Evolutionary conservation across 345 rosid genomes (phyloP).

Genomic region (Eucalyptus leucophloia): DNA sequence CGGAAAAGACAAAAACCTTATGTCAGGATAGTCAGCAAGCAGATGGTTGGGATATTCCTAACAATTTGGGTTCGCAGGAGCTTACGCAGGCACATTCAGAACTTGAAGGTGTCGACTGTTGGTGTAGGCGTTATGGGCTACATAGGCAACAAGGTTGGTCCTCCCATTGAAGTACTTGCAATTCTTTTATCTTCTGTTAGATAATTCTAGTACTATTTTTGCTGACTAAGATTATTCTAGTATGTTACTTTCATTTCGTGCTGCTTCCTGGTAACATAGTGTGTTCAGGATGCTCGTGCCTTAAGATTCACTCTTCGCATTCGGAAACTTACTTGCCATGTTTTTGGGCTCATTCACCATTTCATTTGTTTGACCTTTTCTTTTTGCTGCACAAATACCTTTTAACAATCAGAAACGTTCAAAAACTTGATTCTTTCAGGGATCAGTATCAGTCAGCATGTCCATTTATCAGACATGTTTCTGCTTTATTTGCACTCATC

Average conservation of each 20-base stretch:
- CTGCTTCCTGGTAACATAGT: background rate
- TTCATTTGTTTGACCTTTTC: background rate
- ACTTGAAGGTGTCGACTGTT: slow-evolving; percentile 74
- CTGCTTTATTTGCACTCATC: slow-evolving; percentile 76
- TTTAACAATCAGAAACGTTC: background rate
- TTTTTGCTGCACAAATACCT: background rate
- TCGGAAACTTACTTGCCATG: background rate
- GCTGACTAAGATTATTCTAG: background rate
- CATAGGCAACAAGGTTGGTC: slow-evolving; percentile 87
- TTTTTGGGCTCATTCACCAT: background rate
- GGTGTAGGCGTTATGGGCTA: slow-evolving; percentile 97
- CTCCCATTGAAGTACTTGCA: background rate
- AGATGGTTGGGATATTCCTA: slow-evolving; percentile 89
- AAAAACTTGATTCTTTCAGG: slow-evolving; percentile 30
- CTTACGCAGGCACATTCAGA: slow-evolving; percentile 77
- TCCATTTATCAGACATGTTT: slow-evolving; percentile 80
- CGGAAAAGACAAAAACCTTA: slow-evolving; percentile 54
- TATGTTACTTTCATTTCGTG: background rate
- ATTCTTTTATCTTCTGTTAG: background rate
- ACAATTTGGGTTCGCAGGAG: slow-evolving; percentile 85
- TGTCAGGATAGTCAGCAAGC: slow-evolving; percentile 80
- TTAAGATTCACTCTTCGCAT: background rate
- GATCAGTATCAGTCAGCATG: slow-evolving; percentile 92
- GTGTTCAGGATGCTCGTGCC: background rate
- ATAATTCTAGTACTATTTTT: background rate